Evolutionary conservation across 2,329 filamentous ascomycete species (phyloP), one percentile per base, ranked within the genome.

Genomic region (Tolypocladium sp.): DNA sequence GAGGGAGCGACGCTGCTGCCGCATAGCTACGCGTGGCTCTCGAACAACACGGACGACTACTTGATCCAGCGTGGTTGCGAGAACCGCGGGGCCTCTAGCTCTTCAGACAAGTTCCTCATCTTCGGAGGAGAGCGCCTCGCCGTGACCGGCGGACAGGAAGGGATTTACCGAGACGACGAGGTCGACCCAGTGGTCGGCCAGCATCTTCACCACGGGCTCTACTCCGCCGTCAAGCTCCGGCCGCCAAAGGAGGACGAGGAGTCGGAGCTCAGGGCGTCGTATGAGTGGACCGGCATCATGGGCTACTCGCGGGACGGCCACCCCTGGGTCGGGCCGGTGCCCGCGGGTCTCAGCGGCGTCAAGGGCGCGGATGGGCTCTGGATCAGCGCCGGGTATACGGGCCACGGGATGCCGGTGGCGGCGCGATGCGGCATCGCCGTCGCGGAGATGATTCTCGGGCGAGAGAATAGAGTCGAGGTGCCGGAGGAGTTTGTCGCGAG

Each of bases 221-320:
- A 66, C 35, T 65, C 67, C 15, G 71, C 75, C 33, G 61, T 86
- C 35, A 77, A 78, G 61, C 66, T 83, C 22, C 63, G 63, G n/a
- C 62, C 58, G 2, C 62, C 72, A 25, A 70, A 61, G 4, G 58
- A 65, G n/a, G 68, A 70, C 9, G 75, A 77, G 41, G 71, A 73
- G 42, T 69, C 78, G 38, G 73, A 77, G 52, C 71, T 90, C 25
- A 67, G 73, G 27, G 78, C 82, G 12, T 73, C 80, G 37, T 83
- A 81, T 68, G 84, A 89, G 68, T 93, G 90, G 90, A 90, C 87
- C 2, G 90, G 90, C 0, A 88, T 92, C 64, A 92, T 92, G 89
- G 89, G 87, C 0, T 92, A 85, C 71, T 85, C 83, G 37, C 76
- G 84, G 8, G 90, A 92, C 69, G 76, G 80, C 0, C 71, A 80